phyloP scores from a whole-genome alignment of 257 asterid genomes.

The Salvia miltiorrhiza region DNA sequence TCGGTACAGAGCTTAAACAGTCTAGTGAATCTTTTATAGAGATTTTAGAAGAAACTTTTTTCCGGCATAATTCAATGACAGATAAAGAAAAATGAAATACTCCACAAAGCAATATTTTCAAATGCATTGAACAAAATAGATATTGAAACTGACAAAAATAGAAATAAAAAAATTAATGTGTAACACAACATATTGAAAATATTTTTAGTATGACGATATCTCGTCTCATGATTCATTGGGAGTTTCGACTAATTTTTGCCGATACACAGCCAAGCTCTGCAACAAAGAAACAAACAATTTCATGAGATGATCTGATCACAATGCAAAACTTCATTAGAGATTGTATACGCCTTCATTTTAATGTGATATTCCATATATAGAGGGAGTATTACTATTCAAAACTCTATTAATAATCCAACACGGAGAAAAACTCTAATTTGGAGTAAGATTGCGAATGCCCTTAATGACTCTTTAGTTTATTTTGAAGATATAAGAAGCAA shows the following conservation, averaged over 20 bases:
- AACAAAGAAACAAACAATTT: conserved; percentile 8
- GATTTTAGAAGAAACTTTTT: no score
- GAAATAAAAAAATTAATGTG: background rate
- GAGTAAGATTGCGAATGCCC: background rate
- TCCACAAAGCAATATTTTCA: no score
- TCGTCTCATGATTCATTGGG: conserved; percentile 4
- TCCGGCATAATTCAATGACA: no score
- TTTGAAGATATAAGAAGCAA: background rate
- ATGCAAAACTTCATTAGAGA: background rate
- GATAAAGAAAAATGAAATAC: no score
- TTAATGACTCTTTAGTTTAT: background rate
- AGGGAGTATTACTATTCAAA: background rate
- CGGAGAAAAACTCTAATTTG: background rate
- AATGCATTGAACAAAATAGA: no score
- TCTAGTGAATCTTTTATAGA: background rate
- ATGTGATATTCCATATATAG: background rate
- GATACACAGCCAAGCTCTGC: conserved; percentile 64
- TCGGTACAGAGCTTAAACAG: background rate
- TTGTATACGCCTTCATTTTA: background rate
- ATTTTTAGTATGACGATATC: background rate
- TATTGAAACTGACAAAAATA: background rate
- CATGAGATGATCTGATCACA: background rate
- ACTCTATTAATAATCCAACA: background rate
- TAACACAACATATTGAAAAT: background rate
- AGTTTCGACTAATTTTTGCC: conserved; percentile 51